Evolutionary conservation across 441 rosid species (phyloP), one percentile per base, ranked within the genome.

Genomic region (Pelargonium exstipulatum): DNA sequence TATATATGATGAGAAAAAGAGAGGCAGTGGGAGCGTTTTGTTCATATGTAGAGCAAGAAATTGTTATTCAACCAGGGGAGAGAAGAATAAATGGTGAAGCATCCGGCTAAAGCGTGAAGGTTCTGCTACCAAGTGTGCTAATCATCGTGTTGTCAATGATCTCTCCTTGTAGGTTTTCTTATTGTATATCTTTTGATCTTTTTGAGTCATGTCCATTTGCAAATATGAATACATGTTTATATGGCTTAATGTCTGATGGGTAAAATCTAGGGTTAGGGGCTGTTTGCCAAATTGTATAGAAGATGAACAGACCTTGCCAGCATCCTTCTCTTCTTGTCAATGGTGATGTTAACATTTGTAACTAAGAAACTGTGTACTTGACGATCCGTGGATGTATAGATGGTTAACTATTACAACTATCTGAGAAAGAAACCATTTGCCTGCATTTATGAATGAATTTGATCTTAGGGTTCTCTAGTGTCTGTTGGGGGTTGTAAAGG

Each of bases 241-340:
- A 58, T 57, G 63, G 24, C 62, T 67, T 74, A 42, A 66, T 71
- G 40, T 65, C 40, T 42, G 35, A 65, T 46, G 75, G 73, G 46
- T 35, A 64, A 48, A 67, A 61, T 48, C 22, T 35, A 43, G 51
- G 73, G 70, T 57, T 8, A 35, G 62, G 74, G 68, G 82, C 65
- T 70, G 72, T 71, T 69, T 66, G 60, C 66, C 14, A 64, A 81
- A 74, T 45, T 83, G 87, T 79, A 77, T 58, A 83, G 85, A 32
- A 32, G 69, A 35, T 13, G 37, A 71, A 35, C 57, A 51, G 69
- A 42, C 72, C 65, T 68, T 42, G 45, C 0, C 42, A 13, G 63
- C 58, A 48, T 29, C 58, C 57, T 70, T 32, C 20, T 70, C 62
- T 61, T 62, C 7, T 62, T 13, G 20, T 29, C 5, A 10, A 29